Conservation (phyloP, 1,284 basidiomycete species). For the Termitomyces sp. region DNA sequence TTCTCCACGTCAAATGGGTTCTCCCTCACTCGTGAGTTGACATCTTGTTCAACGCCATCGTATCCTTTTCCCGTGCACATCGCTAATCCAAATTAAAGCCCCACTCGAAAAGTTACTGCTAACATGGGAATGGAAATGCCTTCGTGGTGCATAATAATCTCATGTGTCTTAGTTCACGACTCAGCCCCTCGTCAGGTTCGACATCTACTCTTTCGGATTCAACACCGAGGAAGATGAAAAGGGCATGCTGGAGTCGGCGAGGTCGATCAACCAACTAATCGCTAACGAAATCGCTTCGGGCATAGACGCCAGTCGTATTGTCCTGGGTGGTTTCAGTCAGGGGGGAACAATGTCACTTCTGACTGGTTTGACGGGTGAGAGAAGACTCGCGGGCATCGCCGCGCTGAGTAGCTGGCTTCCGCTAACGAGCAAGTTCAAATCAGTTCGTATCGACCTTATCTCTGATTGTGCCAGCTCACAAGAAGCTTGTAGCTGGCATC, state of each 20-base stretch:
- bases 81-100: constrained; percentile 33
- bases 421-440: constrained; percentile 56
- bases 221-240: constrained; percentile 64
- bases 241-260: constrained; percentile 65
- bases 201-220: constrained; percentile 67
- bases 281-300: constrained; percentile 70
- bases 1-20: constrained; percentile 81
- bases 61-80: constrained; percentile 5
- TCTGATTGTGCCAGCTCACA: constrained; percentile 8
- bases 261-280: constrained; percentile 65
- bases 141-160: constrained; percentile 48
- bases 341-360: constrained; percentile 78
- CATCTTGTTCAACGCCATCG: neutral
- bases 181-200: constrained; percentile 52
- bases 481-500: constrained; percentile 45
- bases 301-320: constrained; percentile 58
- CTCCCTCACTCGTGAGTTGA: constrained; percentile 66
- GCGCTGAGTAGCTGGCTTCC: constrained; percentile 78
- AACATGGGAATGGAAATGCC: constrained; percentile 69
- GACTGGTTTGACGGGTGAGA: constrained; percentile 62
- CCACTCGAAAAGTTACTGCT: constrained; percentile 54
- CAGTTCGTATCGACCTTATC: constrained; percentile 36
- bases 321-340: constrained; percentile 88
- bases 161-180: constrained; percentile 6
- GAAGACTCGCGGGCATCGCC: constrained; percentile 70